These are phyloP conservation scores for Escallonia herrerae DNA, from an alignment of 129 eudicot species.

Conservation along the genomic window DNA sequence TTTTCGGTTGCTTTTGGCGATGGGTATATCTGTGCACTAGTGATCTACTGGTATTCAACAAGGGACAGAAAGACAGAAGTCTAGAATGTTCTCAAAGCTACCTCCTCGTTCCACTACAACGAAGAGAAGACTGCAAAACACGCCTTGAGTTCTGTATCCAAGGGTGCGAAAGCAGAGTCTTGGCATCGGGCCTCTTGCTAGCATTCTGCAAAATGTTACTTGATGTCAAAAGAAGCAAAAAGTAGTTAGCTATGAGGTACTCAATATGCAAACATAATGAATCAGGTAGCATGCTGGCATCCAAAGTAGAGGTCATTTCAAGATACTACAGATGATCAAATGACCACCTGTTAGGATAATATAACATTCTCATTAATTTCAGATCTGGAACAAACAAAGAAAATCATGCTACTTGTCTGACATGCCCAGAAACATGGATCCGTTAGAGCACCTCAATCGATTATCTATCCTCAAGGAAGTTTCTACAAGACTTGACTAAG, in stretches of 20 bases:
- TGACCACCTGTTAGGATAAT: not conserved
- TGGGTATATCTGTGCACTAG: no score
- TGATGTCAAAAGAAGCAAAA: conserved; percentile 17
- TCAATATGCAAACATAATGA: not conserved
- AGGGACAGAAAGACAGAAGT: no score
- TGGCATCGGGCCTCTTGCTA: conserved; percentile 95
- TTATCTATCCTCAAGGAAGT: no score
- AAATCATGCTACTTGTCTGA: not conserved
- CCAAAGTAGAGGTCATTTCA: no score
- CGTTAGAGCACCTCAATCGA: not conserved
- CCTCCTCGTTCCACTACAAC: conserved; percentile 86
- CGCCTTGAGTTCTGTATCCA: conserved; percentile 98
- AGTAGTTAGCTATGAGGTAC: not conserved
- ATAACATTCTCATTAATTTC: not conserved
- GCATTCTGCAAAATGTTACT: conserved; percentile 64
- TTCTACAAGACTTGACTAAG: no score
- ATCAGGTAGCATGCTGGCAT: no score
- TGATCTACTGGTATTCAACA: not conserved
- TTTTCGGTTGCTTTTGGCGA: not conserved
- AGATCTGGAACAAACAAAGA: not conserved
- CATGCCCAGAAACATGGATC: no score
- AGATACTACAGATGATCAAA: no score
- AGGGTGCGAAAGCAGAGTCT: conserved; percentile 88
- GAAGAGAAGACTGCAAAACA: conserved; percentile 71
- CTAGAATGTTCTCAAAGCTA: conserved; percentile 16